phyloP scores from a whole-genome alignment of 306 rosid genomes.

The Cucurbita pepo region DNA sequence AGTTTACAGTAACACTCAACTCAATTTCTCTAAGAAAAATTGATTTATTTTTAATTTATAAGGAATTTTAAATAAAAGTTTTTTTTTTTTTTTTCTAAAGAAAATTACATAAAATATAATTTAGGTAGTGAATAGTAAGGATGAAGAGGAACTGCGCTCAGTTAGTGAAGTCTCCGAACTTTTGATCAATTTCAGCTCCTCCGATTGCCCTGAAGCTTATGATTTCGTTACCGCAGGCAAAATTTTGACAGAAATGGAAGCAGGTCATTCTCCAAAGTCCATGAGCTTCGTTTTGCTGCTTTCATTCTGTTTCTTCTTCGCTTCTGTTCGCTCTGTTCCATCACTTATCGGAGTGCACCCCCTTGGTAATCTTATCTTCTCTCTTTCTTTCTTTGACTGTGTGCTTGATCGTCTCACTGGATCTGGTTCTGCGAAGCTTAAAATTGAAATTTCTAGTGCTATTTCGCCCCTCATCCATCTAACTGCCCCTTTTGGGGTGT shows the following conservation, averaged over 20 bases:
- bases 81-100: too few species aligned
- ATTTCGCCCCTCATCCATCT: not conserved
- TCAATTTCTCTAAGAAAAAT: too few species aligned
- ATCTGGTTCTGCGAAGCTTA: not conserved
- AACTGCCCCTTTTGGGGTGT: not conserved
- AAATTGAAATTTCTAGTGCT: not conserved
- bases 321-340: conserved; percentile 17
- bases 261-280: not conserved
- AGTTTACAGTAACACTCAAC: too few species aligned
- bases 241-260: conserved; percentile 5
- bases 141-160: not conserved
- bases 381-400: not conserved
- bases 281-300: conserved; percentile 9
- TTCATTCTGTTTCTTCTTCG: conserved; percentile 18
- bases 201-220: not conserved
- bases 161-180: not conserved
- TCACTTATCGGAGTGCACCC: conserved; percentile 59
- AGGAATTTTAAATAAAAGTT: too few species aligned
- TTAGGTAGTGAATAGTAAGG: too few species aligned
- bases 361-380: conserved; percentile 26
- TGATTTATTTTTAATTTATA: too few species aligned
- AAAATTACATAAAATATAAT: too few species aligned
- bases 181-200: not conserved
- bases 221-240: too few species aligned
- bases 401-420: not conserved